Evolutionary conservation across 2,329 filamentous ascomycete genomes (phyloP), one percentile per base, ranked within the genome.

Genomic region (Capronia americana): DNA sequence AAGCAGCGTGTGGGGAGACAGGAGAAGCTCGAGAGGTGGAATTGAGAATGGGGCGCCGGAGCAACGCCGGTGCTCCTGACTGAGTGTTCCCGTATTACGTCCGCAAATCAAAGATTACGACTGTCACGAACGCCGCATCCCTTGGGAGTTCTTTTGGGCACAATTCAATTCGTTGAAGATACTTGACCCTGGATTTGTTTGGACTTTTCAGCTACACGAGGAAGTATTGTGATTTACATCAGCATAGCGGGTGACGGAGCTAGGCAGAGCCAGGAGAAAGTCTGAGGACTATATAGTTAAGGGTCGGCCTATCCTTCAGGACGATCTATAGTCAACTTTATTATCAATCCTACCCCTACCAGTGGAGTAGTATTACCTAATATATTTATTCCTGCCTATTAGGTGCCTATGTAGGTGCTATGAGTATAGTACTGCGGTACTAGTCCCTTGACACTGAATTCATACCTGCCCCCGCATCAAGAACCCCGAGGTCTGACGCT

Each of bases 111-210:
- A 51, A 26, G 7, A 4, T 51, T 51, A 51, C 48, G 48, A 51
- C 20, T 14, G 48, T 24, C 23, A 51, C 48, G 48, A 51, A 12
- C 8, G 24, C 10, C 20, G 48, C 48, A 51, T 51, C 23, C 10
- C 20, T 10, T 4, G 20, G 48, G 38, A 23, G 20, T 24, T 51
- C 20, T 26, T 26, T 51, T 26, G 48, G 20, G 6, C 24, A 17
- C 48, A 10, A 23, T 51, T 51, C 48, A 28, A 51, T 51, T 51
- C 48, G 48, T 23, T 51, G 48, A 51, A 24, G 20, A 51, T 26
- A 51, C 10, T 51, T 23, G 48, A 51, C 20, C 11, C 20, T 24
- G 24, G 48, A 24, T 17, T 48, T 23, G 8, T 28, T 12, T 24
- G 10, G 20, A 8, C 3, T 28, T 51, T 14, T 51, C n/a, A 51